Evolutionary conservation across 495 filamentous ascomycete species (phyloP).

Genomic region (Xanthoparmelia taractica): DNA sequence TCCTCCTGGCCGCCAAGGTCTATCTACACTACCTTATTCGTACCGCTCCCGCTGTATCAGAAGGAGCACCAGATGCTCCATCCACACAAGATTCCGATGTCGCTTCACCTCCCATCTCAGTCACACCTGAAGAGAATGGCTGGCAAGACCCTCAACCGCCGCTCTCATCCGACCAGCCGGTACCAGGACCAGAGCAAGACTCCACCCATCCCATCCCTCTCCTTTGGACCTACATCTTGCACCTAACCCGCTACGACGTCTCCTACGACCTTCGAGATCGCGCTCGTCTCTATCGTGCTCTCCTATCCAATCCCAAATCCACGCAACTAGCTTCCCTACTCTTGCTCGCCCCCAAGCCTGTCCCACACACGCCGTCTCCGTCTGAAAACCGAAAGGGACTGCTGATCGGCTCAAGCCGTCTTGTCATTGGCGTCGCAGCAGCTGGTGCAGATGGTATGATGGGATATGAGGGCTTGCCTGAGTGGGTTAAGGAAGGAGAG

Average conservation of each 20-base stretch:
- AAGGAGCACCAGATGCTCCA: neutral
- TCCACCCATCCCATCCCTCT: conserved; percentile 57
- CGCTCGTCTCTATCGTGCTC: conserved; percentile 73
- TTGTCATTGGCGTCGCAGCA: conserved; percentile 66
- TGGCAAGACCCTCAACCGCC: conserved; percentile 20
- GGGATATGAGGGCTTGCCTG: conserved; percentile 71
- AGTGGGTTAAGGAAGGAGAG: conserved; percentile 73
- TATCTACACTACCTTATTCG: conserved; percentile 82
- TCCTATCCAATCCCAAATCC: conserved; percentile 63
- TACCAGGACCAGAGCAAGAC: conserved; percentile 23
- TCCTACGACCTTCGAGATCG: conserved; percentile 94
- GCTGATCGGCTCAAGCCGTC: conserved; percentile 70
- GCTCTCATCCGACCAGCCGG: conserved; percentile 32
- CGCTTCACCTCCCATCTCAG: neutral
- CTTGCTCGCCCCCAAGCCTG: conserved; percentile 87
- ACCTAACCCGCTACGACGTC: conserved; percentile 81
- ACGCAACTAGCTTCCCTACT: conserved; percentile 84
- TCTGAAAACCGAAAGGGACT: conserved; percentile 70
- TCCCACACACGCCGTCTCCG: conserved; percentile 77
- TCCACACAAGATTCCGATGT: neutral
- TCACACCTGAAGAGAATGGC: conserved; percentile 16
- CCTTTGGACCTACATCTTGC: conserved; percentile 76
- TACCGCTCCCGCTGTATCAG: conserved; percentile 2
- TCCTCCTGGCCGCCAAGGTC: conserved; percentile 86
- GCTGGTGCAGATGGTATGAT: conserved; percentile 59